Conservation (phyloP, 2,329 filamentous ascomycete genomes). For the Microcyclospora tardicrescens region DNA sequence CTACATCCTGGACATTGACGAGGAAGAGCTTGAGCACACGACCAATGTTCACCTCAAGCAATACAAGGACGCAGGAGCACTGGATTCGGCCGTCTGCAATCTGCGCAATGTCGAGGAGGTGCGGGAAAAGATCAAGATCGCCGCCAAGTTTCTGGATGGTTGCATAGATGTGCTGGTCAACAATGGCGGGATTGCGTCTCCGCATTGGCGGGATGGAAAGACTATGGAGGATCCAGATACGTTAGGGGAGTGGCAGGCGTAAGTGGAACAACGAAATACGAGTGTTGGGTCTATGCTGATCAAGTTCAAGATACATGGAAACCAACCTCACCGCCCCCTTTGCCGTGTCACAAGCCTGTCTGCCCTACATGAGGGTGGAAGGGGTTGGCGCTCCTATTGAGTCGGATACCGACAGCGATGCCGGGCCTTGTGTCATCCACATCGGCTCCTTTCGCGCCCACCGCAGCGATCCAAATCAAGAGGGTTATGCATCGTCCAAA, state of each 20-base stretch:
- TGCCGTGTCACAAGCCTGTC: conserved; percentile 16
- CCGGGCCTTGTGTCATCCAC: conserved; percentile 29
- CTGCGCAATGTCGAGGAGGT: conserved; percentile 23
- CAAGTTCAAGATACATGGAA: conserved; percentile 18
- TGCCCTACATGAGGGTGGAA: conserved; percentile 17
- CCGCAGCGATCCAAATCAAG: conserved; percentile 36
- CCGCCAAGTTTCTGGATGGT: conserved; percentile 21
- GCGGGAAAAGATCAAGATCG: conserved; percentile 16
- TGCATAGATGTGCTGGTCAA: conserved; percentile 27
- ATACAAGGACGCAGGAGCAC: conserved; percentile 8
- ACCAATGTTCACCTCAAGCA: conserved; percentile 16
- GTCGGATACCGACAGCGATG: conserved; percentile 8
- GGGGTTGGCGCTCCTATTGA: conserved; percentile 6
- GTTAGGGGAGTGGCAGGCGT: conserved; percentile 25
- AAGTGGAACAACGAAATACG: not conserved
- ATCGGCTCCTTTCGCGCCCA: conserved; percentile 37
- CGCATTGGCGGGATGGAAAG: conserved; percentile 20
- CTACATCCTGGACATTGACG: conserved; percentile 28
- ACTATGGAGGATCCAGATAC: conserved; percentile 22
- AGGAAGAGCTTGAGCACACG: conserved; percentile 25
- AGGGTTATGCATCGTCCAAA: conserved; percentile 37
- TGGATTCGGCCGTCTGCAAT: conserved; percentile 18
- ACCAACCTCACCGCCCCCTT: conserved; percentile 28
- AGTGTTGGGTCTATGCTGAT: not conserved
- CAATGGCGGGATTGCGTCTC: conserved; percentile 26